A percentile compares a stretch with the other conserved stretches of the same genome.
phyloP scores from a whole-genome alignment of 139 green algal genomes.

The Chlorella vulgaris region DNA sequence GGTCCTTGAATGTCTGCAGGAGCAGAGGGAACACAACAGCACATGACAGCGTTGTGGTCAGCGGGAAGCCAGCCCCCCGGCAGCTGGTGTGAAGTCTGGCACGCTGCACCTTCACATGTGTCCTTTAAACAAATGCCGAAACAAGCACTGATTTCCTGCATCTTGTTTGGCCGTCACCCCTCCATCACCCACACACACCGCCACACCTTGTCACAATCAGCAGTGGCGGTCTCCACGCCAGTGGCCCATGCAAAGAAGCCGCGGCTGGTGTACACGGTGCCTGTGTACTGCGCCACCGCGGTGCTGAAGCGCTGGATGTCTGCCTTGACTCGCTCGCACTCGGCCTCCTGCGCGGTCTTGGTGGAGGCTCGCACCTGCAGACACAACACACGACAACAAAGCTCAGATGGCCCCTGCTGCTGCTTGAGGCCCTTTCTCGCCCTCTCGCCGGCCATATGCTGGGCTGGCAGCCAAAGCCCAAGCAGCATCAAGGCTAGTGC shows the following conservation, averaged over 20 bases:
- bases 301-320: constrained; percentile 19
- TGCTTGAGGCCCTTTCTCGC: no score
- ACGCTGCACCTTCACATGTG: no score
- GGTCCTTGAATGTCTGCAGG: constrained; percentile 26
- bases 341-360: constrained; percentile 8
- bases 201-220: constrained; percentile 61
- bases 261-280: constrained; percentile 53
- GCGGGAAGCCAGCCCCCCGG: no score
- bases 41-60: no score
- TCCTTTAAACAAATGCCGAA: no score
- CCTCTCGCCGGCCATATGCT: neutral
- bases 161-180: no score
- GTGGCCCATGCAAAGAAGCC: constrained; percentile 74
- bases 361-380: constrained; percentile 4
- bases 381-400: no score
- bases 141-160: no score
- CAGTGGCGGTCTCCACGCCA: constrained; percentile 63
- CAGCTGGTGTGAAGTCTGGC: no score
- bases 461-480: neutral
- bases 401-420: no score
- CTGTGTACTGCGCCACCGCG: constrained; percentile 40
- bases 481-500: no score
- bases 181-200: no score
- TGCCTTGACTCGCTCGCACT: constrained; percentile 8
- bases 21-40: neutral